Percentiles rank a stretch among this genome's conserved stretches.
Conservation (phyloP, 345 rosid genomes). For the Crucihimalaya himalaica region DNA sequence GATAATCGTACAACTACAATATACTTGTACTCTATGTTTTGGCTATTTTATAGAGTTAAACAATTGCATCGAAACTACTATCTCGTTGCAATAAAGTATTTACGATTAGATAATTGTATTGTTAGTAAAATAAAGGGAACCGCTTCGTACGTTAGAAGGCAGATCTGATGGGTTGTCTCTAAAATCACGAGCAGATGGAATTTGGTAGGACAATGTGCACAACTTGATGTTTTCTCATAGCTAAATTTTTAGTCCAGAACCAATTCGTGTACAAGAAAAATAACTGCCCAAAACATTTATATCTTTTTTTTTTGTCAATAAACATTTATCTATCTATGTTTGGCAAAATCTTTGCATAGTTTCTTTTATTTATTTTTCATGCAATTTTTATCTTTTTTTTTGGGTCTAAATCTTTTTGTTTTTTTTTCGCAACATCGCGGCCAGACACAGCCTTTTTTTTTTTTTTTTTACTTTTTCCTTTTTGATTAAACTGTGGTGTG, state of each 20-base stretch:
- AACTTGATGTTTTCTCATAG: not conserved
- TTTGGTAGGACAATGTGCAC: constrained; percentile 7
- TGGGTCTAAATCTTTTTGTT: too few species aligned
- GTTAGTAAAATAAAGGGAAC: not conserved
- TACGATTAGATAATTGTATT: not conserved
- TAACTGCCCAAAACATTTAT: not conserved
- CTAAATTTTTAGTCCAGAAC: not conserved
- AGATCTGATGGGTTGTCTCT: not conserved
- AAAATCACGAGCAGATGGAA: not conserved
- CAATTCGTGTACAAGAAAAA: not conserved
- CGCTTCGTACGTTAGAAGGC: not conserved
- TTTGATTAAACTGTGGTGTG: not conserved
- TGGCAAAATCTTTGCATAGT: not conserved
- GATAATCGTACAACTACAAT: not conserved
- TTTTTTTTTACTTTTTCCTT: too few species aligned
- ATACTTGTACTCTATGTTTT: not conserved
- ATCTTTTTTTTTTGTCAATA: too few species aligned
- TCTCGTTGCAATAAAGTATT: not conserved
- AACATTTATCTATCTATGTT: not conserved
- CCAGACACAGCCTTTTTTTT: too few species aligned
- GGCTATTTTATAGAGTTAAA: not conserved
- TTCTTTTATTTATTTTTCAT: not conserved
- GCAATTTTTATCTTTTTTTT: not conserved
- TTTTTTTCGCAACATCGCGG: not conserved
- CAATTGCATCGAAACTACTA: not conserved